A percentile compares a stretch with the other conserved stretches of the same genome.
phyloP scores from a whole-genome alignment of 164 flowering plant species.

The Buxus sempervirens region DNA sequence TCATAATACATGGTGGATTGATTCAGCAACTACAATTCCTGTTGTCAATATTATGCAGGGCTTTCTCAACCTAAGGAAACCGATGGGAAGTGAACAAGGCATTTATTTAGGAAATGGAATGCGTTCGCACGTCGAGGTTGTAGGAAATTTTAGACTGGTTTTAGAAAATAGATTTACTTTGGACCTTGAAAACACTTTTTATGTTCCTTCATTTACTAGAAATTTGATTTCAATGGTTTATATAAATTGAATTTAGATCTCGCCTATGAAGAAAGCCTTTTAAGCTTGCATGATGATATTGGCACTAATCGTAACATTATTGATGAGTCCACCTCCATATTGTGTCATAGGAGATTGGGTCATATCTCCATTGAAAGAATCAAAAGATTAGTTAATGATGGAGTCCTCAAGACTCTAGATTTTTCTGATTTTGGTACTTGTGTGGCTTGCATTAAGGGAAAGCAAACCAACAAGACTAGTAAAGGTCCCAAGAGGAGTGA shows the following conservation, averaged over 20 bases:
- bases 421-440: not conserved
- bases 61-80: not conserved
- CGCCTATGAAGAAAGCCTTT: not conserved
- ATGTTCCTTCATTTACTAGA: too few species aligned
- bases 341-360: not conserved
- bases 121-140: too few species aligned
- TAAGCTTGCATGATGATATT: not conserved
- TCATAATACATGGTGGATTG: not conserved
- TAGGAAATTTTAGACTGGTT: too few species aligned
- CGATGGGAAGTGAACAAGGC: not conserved
- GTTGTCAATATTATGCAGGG: not conserved
- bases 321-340: not conserved
- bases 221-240: too few species aligned
- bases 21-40: not conserved
- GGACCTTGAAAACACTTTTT: too few species aligned
- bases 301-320: not conserved
- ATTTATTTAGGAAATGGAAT: too few species aligned
- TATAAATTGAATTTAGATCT: too few species aligned
- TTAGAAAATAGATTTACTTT: too few species aligned
- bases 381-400: not conserved
- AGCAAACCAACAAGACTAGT: not conserved
- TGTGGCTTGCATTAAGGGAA: not conserved
- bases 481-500: not conserved
- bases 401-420: not conserved
- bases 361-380: not conserved